These are phyloP conservation scores for Pythium brassicae DNA, from an alignment of 352 stramenopile species.

Conservation along the genomic window DNA sequence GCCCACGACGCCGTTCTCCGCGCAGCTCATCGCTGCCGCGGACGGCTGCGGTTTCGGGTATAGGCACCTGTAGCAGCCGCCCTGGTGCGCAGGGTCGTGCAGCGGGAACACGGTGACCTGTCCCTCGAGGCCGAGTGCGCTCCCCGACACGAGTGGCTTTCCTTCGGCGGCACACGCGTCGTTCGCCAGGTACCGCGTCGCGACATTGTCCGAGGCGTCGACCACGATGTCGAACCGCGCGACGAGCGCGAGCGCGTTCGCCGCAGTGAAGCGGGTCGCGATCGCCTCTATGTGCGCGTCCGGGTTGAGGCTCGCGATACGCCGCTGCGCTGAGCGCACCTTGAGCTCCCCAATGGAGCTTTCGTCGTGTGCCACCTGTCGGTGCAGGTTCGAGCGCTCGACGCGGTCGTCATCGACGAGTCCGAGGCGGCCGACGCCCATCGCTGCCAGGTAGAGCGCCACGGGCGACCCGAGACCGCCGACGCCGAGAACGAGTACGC, in stretches of 20 bases:
- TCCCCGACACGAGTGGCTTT: slow-evolving; percentile 92
- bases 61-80: slow-evolving; percentile 95
- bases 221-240: slow-evolving; percentile 88
- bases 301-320: slow-evolving; percentile 73
- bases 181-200: slow-evolving; percentile 95
- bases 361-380: slow-evolving; percentile 94
- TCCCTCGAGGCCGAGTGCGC: slow-evolving; percentile 94
- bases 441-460: slow-evolving; percentile 92
- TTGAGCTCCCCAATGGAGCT: slow-evolving; percentile 83
- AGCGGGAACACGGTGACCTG: slow-evolving; percentile 96
- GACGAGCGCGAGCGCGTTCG: slow-evolving; percentile 84
- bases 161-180: slow-evolving; percentile 86
- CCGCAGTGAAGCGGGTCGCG: slow-evolving; percentile 43
- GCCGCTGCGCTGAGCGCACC: slow-evolving; percentile 76
- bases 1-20: slow-evolving; percentile 95
- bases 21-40: slow-evolving; percentile 76
- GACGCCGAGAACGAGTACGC: slow-evolving; percentile 90
- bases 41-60: slow-evolving; percentile 84
- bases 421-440: slow-evolving; percentile 91
- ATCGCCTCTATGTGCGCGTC: slow-evolving; percentile 56
- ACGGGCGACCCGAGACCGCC: slow-evolving; percentile 95
- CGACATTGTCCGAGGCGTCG: slow-evolving; percentile 95
- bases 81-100: slow-evolving; percentile 18
- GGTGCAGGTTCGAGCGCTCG: slow-evolving; percentile 96
- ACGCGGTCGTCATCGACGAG: slow-evolving; percentile 95